Evolutionary conservation across 805 yeast genomes (phyloP).

Genomic region (Metschnikowia dekortorum): DNA sequence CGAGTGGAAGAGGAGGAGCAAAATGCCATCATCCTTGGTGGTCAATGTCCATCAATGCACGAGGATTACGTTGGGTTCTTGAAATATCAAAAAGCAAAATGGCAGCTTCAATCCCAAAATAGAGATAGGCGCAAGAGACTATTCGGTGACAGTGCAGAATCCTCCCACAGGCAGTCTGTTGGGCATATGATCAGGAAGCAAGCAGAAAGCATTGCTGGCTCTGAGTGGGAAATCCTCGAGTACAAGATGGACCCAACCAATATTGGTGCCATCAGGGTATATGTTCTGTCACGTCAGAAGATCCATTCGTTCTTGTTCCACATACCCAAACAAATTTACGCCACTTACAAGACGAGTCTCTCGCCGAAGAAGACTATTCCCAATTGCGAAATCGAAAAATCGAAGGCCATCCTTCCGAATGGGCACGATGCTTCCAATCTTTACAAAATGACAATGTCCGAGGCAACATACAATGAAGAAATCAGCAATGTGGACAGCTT

Average conservation of each 20-base stretch:
- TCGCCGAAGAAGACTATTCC: slow-evolving; percentile 40
- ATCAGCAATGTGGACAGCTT: slow-evolving; percentile 54
- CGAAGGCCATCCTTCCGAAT: slow-evolving; percentile 63
- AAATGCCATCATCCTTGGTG: slow-evolving; percentile 44
- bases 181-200: slow-evolving; percentile 69
- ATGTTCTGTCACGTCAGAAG: slow-evolving; percentile 62
- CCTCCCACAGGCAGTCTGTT: slow-evolving; percentile 55
- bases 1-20: slow-evolving; percentile 43
- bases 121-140: slow-evolving; percentile 67
- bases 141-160: slow-evolving; percentile 63
- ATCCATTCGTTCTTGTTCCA: slow-evolving; percentile 70
- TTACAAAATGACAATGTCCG: slow-evolving; percentile 67
- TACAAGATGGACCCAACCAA: slow-evolving; percentile 48
- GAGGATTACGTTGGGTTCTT: slow-evolving; percentile 68
- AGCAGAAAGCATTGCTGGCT: slow-evolving; percentile 72
- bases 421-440: slow-evolving; percentile 53
- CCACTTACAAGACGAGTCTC: slow-evolving; percentile 54
- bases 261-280: slow-evolving; percentile 78
- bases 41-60: slow-evolving; percentile 60
- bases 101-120: slow-evolving; percentile 75
- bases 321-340: slow-evolving; percentile 68
- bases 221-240: slow-evolving; percentile 84
- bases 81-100: slow-evolving; percentile 75
- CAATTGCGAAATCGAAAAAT: slow-evolving; percentile 54
- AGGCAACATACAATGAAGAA: slow-evolving; percentile 54